A percentile compares a stretch with the other conserved stretches of the same genome.
Evolutionary conservation across 495 filamentous ascomycete genomes (phyloP).

Genomic region (Penicillium pancosmium): DNA sequence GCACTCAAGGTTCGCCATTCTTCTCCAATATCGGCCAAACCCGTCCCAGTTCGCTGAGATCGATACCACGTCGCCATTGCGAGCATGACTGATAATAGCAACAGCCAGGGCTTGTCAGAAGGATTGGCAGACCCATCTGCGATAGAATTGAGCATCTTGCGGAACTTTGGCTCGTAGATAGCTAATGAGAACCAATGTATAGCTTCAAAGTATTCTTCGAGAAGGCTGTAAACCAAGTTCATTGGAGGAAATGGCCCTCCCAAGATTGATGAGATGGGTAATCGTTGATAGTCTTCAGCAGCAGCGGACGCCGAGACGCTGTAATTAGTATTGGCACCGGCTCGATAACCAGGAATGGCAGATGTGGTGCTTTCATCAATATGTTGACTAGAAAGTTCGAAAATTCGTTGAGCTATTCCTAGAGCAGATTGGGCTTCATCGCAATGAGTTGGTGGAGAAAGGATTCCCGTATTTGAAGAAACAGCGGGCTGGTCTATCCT

Average conservation of each 20-base stretch:
- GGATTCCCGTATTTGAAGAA: background rate
- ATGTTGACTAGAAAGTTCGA: conserved; percentile 25
- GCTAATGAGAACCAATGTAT: conserved; percentile 42
- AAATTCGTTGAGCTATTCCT: conserved; percentile 31
- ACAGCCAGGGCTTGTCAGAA: conserved; percentile 31
- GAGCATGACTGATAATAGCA: conserved; percentile 32
- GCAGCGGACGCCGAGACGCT: conserved; percentile 5
- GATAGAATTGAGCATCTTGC: conserved; percentile 26
- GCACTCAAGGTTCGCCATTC: conserved; percentile 21
- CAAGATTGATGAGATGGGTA: conserved; percentile 24
- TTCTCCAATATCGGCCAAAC: conserved; percentile 3
- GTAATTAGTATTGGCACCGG: conserved; percentile 10
- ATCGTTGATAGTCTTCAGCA: background rate
- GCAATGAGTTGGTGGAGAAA: conserved; percentile 13
- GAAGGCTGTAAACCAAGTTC: conserved; percentile 19
- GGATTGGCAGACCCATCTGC: conserved; percentile 30
- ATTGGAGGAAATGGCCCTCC: conserved; percentile 22
- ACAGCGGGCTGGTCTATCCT: conserved; percentile 1
- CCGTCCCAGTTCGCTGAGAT: conserved; percentile 18
- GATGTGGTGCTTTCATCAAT: conserved; percentile 30
- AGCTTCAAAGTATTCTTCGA: conserved; percentile 37
- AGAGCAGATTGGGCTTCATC: conserved; percentile 31
- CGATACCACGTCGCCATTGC: conserved; percentile 39
- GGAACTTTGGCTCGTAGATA: conserved; percentile 35
- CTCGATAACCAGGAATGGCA: conserved; percentile 35